Base-by-base conservation (phyloP, 2,329 filamentous ascomycete species). In the Cordyceps militaris region DNA sequence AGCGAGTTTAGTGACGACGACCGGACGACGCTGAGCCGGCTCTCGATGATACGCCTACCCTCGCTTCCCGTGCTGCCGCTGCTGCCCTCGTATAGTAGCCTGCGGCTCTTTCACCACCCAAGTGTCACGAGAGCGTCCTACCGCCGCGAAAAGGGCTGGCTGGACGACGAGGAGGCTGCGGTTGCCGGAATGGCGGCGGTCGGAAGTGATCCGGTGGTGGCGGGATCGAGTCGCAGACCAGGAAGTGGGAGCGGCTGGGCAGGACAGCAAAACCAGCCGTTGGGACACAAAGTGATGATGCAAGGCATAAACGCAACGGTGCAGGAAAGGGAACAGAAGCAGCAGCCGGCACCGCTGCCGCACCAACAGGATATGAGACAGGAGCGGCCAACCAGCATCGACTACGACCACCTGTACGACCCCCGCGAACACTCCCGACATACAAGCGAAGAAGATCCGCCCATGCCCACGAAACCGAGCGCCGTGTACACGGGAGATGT, bases 121-220 rank as follows among this genome's bases (percentile, higher is more conserved):
- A 58, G 62, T 13, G 64, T 55, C 61, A 61, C 46, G 66, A 68
- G 28, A 62, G 64, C 46, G 50, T 61, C 47, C 58, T 65, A 57
- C 66, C 63, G 63, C 19, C 51, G 64, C 9, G 67, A 67, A 53
- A 64, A 59, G 46, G 74, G 72, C 19, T 81, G 77, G 77, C 75
- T 79, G 28, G 77, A 79, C 58, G 79, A 79, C 61, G 77, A 81
- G 51, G 73, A 72, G 56, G 67, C 78, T n/a, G 79, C 59, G 77
- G 4, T 77, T 4, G 21, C 32, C 28, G 40, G 34, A 4, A 14
- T 19, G n/a, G n/a, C 19, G 3, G 30, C 28, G n/a, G 19, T n/a
- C 11, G 38, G 14, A 10, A 19, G 19, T 23, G 26, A 4, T n/a
- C 40, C 21, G 28, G 16, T 30, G 36, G 16, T 42, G 13, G 23